A percentile compares a stretch with the other conserved stretches of the same genome.
Evolutionary conservation across 2,329 filamentous ascomycete species (phyloP).

Genomic region (Colletotrichum trifolii): DNA sequence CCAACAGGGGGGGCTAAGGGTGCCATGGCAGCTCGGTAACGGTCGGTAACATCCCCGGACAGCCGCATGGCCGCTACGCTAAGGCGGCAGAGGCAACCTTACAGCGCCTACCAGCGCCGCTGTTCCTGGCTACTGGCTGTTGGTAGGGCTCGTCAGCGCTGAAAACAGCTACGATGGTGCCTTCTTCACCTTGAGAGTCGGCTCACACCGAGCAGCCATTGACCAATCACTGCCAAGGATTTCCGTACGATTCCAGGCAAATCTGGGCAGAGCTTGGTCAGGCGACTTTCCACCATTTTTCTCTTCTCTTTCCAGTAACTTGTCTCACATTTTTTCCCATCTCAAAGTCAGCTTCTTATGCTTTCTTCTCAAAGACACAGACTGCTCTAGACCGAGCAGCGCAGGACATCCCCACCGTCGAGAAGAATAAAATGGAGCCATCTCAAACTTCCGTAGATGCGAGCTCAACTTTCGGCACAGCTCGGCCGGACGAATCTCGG

Average conservation of each 20-base stretch:
- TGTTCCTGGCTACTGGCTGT: conserved; percentile 1
- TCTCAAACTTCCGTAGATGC: conserved; percentile 35
- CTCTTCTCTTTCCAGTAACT: neutral
- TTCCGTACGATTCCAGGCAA: conserved; percentile 19
- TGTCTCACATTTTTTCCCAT: neutral
- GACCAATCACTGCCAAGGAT: neutral
- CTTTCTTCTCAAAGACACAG: too few species aligned
- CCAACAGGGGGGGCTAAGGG: neutral
- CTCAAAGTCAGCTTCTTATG: conserved; percentile 1
- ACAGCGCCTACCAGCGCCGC: conserved; percentile 5
- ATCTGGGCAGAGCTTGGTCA: conserved; percentile 10
- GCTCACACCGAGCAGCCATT: neutral
- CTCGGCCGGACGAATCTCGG: conserved; percentile 37
- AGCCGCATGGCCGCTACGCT: conserved; percentile 25
- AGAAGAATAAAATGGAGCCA: conserved; percentile 16
- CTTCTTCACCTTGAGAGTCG: conserved; percentile 2
- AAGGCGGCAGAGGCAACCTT: conserved; percentile 5
- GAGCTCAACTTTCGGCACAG: conserved; percentile 32
- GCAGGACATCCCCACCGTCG: conserved; percentile 9
- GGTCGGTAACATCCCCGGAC: conserved; percentile 26
- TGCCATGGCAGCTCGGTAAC: conserved; percentile 30
- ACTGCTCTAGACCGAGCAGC: neutral
- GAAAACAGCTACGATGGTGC: conserved; percentile 5
- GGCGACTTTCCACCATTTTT: conserved; percentile 12
- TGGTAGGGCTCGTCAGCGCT: conserved; percentile 7